These are phyloP conservation scores for Byssothecium circinans DNA, from an alignment of 2,329 filamentous ascomycete species.

Conservation along the genomic window DNA sequence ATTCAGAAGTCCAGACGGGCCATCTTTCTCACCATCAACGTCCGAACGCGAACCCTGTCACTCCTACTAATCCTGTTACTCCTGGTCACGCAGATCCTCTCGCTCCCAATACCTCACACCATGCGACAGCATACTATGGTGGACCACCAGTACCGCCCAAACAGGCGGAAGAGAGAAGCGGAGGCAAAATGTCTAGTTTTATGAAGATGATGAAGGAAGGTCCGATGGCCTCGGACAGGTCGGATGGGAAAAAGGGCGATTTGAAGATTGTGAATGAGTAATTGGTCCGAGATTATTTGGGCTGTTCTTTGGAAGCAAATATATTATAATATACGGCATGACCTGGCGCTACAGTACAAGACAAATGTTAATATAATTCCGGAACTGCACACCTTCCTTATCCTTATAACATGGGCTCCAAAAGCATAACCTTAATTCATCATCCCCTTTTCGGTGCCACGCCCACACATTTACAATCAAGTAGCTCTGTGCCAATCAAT, in stretches of 20 bases:
- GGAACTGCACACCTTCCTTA: too few species aligned
- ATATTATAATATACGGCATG: too few species aligned
- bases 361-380: too few species aligned
- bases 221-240: constrained; percentile 15
- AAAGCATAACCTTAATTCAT: too few species aligned
- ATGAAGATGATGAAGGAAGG: constrained; percentile 41
- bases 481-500: too few species aligned
- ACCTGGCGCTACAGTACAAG: too few species aligned
- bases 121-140: constrained; percentile 2
- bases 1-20: constrained; percentile 35
- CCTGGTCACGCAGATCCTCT: constrained; percentile 4
- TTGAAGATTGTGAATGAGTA: constrained; percentile 39
- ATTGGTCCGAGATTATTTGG: background rate
- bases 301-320: too few species aligned
- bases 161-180: constrained; percentile 25
- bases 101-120: background rate
- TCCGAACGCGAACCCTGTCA: constrained; percentile 7
- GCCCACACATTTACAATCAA: too few species aligned
- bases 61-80: constrained; percentile 5
- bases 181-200: constrained; percentile 33
- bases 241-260: constrained; percentile 28
- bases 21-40: constrained; percentile 13
- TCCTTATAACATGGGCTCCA: too few species aligned
- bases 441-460: too few species aligned
- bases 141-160: constrained; percentile 22